These are phyloP conservation scores for Pseudogymnoascus sp. DNA, from an alignment of 2,329 filamentous ascomycete genomes.

Conservation along the genomic window DNA sequence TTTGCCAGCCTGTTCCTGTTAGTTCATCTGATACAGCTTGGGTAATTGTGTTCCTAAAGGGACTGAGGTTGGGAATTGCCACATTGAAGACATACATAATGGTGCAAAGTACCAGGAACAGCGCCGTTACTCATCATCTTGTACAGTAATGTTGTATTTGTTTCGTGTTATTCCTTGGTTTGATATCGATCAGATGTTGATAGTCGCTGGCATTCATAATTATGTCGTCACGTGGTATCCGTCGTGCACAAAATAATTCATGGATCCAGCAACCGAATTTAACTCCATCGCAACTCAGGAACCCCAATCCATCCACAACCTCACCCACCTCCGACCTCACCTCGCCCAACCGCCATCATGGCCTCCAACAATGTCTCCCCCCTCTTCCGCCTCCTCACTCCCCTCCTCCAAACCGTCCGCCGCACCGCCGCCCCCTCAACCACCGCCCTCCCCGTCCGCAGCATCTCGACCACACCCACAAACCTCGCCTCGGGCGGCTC, in stretches of 20 bases:
- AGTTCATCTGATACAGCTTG: not conserved
- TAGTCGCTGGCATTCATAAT: not conserved
- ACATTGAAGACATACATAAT: constrained; percentile 16
- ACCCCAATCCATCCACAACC: constrained; percentile 10
- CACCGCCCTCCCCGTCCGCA: constrained; percentile 2
- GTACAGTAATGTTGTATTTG: constrained; percentile 12
- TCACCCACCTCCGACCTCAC: not conserved
- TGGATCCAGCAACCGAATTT: constrained; percentile 6
- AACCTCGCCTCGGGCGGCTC: constrained; percentile 13
- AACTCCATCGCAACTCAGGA: constrained; percentile 7
- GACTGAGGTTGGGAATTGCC: not conserved
- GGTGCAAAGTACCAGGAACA: constrained; percentile 18
- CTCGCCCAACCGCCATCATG: constrained; percentile 15
- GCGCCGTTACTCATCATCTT: constrained; percentile 13
- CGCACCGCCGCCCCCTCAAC: constrained; percentile 10
- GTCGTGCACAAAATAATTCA: not conserved
- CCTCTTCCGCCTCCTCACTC: constrained; percentile 22
- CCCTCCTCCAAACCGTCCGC: constrained; percentile 21
- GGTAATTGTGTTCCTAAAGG: not conserved
- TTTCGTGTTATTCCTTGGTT: constrained; percentile 10
- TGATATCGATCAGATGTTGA: not conserved
- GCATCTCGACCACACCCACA: constrained; percentile 19
- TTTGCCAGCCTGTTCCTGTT: constrained; percentile 19
- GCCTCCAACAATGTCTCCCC: constrained; percentile 15
- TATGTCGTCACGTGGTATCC: not conserved